These are phyloP conservation scores for Ganoderma sinense DNA, from an alignment of 1,284 basidiomycete genomes.

Conservation along the genomic window DNA sequence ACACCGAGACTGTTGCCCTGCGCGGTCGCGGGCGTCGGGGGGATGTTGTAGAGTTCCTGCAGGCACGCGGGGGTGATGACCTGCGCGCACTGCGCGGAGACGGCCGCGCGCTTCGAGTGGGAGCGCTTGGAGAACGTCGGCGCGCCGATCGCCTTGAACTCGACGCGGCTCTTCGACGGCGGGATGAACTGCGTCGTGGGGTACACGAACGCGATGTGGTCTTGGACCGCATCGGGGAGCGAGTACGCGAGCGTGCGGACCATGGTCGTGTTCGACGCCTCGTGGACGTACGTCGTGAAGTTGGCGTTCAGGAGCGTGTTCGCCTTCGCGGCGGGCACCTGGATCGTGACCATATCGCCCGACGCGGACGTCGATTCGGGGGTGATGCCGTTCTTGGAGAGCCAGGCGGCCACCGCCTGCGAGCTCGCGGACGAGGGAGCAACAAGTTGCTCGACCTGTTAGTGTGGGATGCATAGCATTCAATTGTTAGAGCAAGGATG, in stretches of 20 bases:
- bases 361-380: slow-evolving; percentile 40
- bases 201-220: slow-evolving; percentile 48
- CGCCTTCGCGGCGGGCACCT: slow-evolving; percentile 41
- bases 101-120: slow-evolving; percentile 24
- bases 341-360: slow-evolving; percentile 33
- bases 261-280: slow-evolving; percentile 39
- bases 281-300: slow-evolving; percentile 47
- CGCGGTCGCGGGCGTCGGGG: slow-evolving; percentile 53
- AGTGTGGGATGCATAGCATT: slow-evolving; percentile 26
- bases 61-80: slow-evolving; percentile 62
- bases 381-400: slow-evolving; percentile 44
- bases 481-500: background rate
- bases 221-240: slow-evolving; percentile 43
- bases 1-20: slow-evolving; percentile 59
- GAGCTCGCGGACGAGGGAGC: slow-evolving; percentile 44
- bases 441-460: slow-evolving; percentile 44
- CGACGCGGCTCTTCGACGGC: slow-evolving; percentile 20
- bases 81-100: slow-evolving; percentile 27
- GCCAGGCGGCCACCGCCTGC: slow-evolving; percentile 45
- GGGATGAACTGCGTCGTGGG: slow-evolving; percentile 43
- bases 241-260: slow-evolving; percentile 50
- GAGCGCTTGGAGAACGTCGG: slow-evolving; percentile 11
- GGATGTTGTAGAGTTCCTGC: slow-evolving; percentile 57
- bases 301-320: slow-evolving; percentile 46
- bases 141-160: slow-evolving; percentile 13